These are phyloP conservation scores for Cercophora newfieldiana DNA, from an alignment of 495 filamentous ascomycete species.

Conservation along the genomic window DNA sequence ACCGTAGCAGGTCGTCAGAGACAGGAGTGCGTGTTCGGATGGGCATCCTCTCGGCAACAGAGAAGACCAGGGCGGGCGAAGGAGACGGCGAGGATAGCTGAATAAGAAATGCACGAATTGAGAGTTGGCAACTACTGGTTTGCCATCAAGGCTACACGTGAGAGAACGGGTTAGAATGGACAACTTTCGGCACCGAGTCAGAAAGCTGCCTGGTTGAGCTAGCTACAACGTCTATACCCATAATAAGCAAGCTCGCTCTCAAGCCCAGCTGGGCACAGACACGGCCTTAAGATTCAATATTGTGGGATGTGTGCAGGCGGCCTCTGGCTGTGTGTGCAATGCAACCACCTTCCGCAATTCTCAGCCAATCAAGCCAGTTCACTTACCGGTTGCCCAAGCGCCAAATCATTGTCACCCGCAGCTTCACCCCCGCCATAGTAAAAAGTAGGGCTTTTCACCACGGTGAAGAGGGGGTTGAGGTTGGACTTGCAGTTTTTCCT, in stretches of 20 bases:
- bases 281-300: neutral
- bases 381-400: neutral
- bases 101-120: neutral
- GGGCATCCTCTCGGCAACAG: neutral
- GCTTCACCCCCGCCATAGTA: neutral
- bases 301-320: neutral
- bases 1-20: neutral
- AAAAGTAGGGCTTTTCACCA: neutral
- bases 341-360: neutral
- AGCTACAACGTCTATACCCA: too few species aligned
- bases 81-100: neutral
- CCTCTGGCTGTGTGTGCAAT: neutral
- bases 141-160: neutral
- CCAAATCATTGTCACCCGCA: neutral
- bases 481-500: neutral
- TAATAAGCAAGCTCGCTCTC: too few species aligned
- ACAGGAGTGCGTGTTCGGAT: neutral
- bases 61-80: neutral
- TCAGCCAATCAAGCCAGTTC: neutral
- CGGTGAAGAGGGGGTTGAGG: too few species aligned
- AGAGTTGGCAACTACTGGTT: neutral
- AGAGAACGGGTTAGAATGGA: neutral
- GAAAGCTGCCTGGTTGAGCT: too few species aligned
- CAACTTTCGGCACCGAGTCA: too few species aligned
- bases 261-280: neutral